Conservation (phyloP, 2,329 filamentous ascomycete species). For the Ascosphaera pollenicola region DNA sequence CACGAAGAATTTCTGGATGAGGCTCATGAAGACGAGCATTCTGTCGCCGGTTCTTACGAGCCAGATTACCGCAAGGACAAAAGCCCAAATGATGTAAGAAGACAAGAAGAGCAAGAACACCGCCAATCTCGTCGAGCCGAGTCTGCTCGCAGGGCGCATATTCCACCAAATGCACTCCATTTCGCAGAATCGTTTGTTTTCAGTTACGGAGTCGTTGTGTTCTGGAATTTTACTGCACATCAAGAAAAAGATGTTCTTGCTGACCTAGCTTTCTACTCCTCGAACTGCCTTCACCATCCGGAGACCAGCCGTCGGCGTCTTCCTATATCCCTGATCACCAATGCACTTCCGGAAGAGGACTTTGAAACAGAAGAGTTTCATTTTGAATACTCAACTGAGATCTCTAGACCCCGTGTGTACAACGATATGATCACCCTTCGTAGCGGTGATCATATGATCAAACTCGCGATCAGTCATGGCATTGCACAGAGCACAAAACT, state of each 20-base stretch:
- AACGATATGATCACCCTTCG: slow-evolving; percentile 98
- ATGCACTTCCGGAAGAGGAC: slow-evolving; percentile 66
- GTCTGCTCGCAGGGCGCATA: slow-evolving; percentile 20
- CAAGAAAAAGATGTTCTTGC: slow-evolving; percentile 95
- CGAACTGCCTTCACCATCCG: slow-evolving; percentile 13
- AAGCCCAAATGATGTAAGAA: background rate
- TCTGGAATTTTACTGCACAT: slow-evolving; percentile 94
- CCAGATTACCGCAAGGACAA: no score
- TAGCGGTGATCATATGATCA: slow-evolving; percentile 96
- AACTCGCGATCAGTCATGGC: slow-evolving; percentile 89
- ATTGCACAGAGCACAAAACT: slow-evolving; percentile 95
- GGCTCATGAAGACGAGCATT: slow-evolving; percentile 35
- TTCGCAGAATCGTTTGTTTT: slow-evolving; percentile 96
- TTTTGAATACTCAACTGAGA: slow-evolving; percentile 81
- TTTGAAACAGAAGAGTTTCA: slow-evolving; percentile 98
- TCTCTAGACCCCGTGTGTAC: slow-evolving; percentile 75
- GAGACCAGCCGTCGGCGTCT: slow-evolving; percentile 6
- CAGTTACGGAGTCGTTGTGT: slow-evolving; percentile 90
- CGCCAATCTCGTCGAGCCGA: background rate
- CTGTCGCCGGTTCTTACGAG: slow-evolving; percentile 10
- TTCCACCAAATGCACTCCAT: slow-evolving; percentile 48
- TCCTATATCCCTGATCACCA: slow-evolving; percentile 44
- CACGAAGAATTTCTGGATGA: slow-evolving; percentile 69
- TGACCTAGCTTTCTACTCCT: slow-evolving; percentile 63
- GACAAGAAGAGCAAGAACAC: background rate